Evolutionary conservation across 1,139 yeast genomes (phyloP).

Genomic region (Debaryomyces nepalensis): DNA sequence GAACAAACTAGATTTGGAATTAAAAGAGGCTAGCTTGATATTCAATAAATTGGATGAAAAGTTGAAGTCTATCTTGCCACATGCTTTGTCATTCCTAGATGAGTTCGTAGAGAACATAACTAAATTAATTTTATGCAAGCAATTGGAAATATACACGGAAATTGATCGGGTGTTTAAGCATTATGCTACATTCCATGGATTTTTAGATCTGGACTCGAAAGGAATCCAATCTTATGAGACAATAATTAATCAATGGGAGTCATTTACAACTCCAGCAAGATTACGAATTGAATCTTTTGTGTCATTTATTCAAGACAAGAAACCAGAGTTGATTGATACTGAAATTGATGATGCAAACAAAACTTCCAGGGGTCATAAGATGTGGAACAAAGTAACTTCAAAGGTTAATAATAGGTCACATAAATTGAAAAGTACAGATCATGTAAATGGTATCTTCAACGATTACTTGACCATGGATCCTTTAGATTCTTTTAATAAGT

Average conservation of each 20-base stretch:
- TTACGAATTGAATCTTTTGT: slow-evolving; percentile 45
- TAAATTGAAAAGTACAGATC: slow-evolving; percentile 34
- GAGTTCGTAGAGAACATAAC: slow-evolving; percentile 55
- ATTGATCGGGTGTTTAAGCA: slow-evolving; percentile 34
- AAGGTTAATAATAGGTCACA: slow-evolving; percentile 32
- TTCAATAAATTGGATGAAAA: slow-evolving; percentile 46
- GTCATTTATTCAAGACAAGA: slow-evolving; percentile 31
- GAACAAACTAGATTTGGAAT: slow-evolving; percentile 32
- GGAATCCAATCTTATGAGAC: slow-evolving; percentile 25
- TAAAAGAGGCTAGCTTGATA: slow-evolving; percentile 34
- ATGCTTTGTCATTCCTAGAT: slow-evolving; percentile 48
- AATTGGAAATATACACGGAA: slow-evolving; percentile 34
- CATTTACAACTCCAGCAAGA: slow-evolving; percentile 33
- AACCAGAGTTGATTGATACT: slow-evolving; percentile 36
- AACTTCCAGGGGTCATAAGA: slow-evolving; percentile 28
- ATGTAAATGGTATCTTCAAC: slow-evolving; percentile 36
- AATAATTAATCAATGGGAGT: slow-evolving; percentile 34
- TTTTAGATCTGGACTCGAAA: slow-evolving; percentile 18
- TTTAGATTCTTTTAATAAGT: slow-evolving; percentile 35
- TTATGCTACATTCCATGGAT: slow-evolving; percentile 47
- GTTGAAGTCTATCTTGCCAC: slow-evolving; percentile 49
- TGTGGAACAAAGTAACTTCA: slow-evolving; percentile 33
- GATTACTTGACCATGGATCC: slow-evolving; percentile 41
- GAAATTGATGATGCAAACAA: slow-evolving; percentile 39
- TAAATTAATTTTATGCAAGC: slow-evolving; percentile 38